Conservation (phyloP, 805 yeast species). For the Candida pseudoglaebosa region DNA sequence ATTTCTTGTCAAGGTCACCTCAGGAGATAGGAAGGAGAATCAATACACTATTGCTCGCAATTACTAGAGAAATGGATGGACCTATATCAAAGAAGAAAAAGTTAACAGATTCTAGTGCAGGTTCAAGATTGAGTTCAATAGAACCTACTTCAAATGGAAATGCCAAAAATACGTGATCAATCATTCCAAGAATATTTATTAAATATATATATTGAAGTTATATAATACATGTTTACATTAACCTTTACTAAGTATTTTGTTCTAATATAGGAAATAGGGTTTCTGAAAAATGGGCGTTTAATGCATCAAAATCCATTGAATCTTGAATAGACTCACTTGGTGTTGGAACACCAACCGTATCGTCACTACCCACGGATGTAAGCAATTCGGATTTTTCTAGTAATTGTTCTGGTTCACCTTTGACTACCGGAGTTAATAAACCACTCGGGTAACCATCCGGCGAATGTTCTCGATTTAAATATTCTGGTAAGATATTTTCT, state of each 20-base stretch:
- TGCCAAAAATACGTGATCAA: neutral
- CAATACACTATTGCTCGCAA: conserved; percentile 60
- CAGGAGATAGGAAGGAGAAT: conserved; percentile 70
- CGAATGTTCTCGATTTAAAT: conserved; percentile 12
- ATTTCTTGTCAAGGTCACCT: conserved; percentile 62
- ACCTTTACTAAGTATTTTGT: no score
- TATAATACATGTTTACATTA: no score
- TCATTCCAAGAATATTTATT: no score
- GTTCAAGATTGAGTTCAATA: conserved; percentile 31
- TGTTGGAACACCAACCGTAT: neutral
- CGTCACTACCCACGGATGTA: neutral
- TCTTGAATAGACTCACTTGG: neutral
- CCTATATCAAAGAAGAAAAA: conserved; percentile 50
- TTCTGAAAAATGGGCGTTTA: no score
- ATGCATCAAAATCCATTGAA: neutral
- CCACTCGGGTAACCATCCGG: conserved; percentile 4
- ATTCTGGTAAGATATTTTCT: conserved; percentile 33
- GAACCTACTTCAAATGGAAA: conserved; percentile 22
- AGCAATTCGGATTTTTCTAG: neutral
- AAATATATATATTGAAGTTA: no score
- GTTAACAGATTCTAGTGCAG: conserved; percentile 18
- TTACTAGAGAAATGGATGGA: conserved; percentile 67
- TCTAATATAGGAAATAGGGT: no score
- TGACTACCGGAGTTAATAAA: conserved; percentile 2
- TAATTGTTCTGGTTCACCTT: neutral